Evolutionary conservation across 371 early-diverging fungal genomes (phyloP).

Genomic region (Quaeritorhiza haematococci): DNA sequence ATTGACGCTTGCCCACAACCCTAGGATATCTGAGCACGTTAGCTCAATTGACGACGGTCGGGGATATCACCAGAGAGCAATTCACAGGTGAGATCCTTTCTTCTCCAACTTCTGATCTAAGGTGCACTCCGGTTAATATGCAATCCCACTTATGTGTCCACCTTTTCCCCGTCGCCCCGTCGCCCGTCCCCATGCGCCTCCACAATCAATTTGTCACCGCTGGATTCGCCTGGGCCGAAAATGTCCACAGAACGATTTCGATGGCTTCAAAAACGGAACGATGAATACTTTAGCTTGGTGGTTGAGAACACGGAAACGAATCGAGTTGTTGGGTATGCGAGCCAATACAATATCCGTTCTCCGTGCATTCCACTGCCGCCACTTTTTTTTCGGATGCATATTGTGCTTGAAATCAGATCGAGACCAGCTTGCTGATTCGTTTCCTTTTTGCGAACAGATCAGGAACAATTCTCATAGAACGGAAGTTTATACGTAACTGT

Average conservation of each 20-base stretch:
- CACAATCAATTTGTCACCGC: too few relatives aligned
- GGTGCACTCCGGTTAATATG: too few relatives aligned
- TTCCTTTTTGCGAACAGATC: conserved; percentile 3
- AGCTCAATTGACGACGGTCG: not conserved
- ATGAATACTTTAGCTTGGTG: conserved; percentile 9
- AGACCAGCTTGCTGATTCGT: too few relatives aligned
- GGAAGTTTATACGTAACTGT: conserved; percentile 21
- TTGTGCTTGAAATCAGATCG: too few relatives aligned
- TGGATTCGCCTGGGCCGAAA: too few relatives aligned
- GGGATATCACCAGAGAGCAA: not conserved
- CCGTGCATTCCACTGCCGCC: not conserved
- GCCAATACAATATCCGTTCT: not conserved
- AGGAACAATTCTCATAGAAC: conserved; percentile 17
- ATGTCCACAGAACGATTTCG: conserved; percentile 11
- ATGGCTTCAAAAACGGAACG: conserved; percentile 5
- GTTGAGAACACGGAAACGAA: conserved; percentile 8
- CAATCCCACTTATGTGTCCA: too few relatives aligned
- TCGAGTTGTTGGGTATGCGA: conserved; percentile 10
- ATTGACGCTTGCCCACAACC: too few relatives aligned
- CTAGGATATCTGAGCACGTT: not conserved
- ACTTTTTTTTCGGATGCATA: not conserved
- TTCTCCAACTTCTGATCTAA: not conserved
- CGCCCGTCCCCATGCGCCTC: too few relatives aligned
- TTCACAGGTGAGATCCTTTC: not conserved
- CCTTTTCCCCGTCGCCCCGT: too few relatives aligned